A percentile compares a stretch with the other conserved stretches of the same genome.
phyloP scores from a whole-genome alignment of 2,329 filamentous ascomycete species.

The Trichoderma koningiopsis region DNA sequence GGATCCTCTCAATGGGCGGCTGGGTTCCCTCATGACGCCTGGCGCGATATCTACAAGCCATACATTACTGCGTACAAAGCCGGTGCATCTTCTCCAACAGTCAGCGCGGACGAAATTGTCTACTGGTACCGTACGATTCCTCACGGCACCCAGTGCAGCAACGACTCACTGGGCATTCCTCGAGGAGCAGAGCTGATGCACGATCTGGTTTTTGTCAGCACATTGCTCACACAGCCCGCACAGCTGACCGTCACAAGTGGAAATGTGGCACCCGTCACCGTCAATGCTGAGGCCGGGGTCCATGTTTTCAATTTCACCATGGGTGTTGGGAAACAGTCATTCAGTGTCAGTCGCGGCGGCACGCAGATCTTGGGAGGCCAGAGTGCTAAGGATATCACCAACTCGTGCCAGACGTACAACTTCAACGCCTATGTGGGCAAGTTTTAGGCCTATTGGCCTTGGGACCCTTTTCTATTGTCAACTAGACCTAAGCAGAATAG shows the following conservation, averaged over 20 bases:
- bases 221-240: constrained; percentile 30
- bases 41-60: constrained; percentile 31
- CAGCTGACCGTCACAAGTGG: constrained; percentile 31
- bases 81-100: constrained; percentile 26
- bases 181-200: constrained; percentile 29
- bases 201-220: constrained; percentile 32
- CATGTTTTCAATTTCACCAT: constrained; percentile 32
- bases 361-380: constrained; percentile 22
- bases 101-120: constrained; percentile 32
- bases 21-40: constrained; percentile 45
- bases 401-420: constrained; percentile 29
- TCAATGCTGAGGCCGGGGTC: constrained; percentile 29
- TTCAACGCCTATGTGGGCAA: constrained; percentile 32
- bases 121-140: constrained; percentile 33
- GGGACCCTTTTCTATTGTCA: too few species aligned
- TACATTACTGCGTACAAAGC: constrained; percentile 32
- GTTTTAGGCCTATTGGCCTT: constrained; percentile 9
- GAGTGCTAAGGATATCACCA: constrained; percentile 27
- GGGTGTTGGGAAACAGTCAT: constrained; percentile 30
- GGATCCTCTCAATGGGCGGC: constrained; percentile 51
- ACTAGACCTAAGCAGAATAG: neutral
- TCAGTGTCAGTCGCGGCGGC: constrained; percentile 27
- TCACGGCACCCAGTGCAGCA: constrained; percentile 27
- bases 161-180: constrained; percentile 28
- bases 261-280: constrained; percentile 25